phyloP scores from a whole-genome alignment of 1,284 basidiomycete species.

The Naganishia sp. region DNA sequence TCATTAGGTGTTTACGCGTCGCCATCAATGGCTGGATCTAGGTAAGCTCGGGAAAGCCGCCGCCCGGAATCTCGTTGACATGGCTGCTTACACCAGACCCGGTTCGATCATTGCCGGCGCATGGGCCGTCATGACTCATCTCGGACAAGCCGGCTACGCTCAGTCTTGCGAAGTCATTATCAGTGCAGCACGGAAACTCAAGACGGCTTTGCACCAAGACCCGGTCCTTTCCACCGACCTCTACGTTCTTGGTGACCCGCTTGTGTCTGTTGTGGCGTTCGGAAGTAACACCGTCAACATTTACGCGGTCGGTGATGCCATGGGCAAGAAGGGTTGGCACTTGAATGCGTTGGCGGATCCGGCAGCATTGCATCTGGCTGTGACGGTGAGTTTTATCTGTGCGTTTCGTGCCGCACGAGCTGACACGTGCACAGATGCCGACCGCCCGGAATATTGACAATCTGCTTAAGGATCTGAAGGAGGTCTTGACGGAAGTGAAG shows the following conservation, averaged over 20 bases:
- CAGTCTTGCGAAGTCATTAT: slow-evolving; percentile 84
- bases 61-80: slow-evolving; percentile 5
- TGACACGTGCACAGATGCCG: slow-evolving; percentile 55
- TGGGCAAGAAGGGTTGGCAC: slow-evolving; percentile 85
- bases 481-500: slow-evolving; percentile 79
- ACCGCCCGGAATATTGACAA: slow-evolving; percentile 49
- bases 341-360: slow-evolving; percentile 80
- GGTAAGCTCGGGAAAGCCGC: slow-evolving; percentile 57
- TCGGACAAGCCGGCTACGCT: slow-evolving; percentile 91
- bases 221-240: slow-evolving; percentile 60
- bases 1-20: slow-evolving; percentile 76
- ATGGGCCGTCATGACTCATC: slow-evolving; percentile 93
- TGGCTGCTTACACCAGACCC: slow-evolving; percentile 57
- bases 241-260: slow-evolving; percentile 82
- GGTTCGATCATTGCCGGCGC: slow-evolving; percentile 91
- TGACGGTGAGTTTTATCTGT: slow-evolving; percentile 67
- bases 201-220: slow-evolving; percentile 39
- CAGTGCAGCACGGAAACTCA: slow-evolving; percentile 51
- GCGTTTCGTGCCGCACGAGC: neutral
- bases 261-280: slow-evolving; percentile 89
- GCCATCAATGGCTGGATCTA: slow-evolving; percentile 82
- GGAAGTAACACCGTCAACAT: slow-evolving; percentile 62
- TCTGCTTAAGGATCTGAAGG: slow-evolving; percentile 62
- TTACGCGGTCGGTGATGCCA: slow-evolving; percentile 84
- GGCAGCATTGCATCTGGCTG: slow-evolving; percentile 87